Evolutionary conservation across 1,139 yeast genomes (phyloP), one percentile per base, ranked within the genome.

Genomic region (Spathaspora jeffriesii): DNA sequence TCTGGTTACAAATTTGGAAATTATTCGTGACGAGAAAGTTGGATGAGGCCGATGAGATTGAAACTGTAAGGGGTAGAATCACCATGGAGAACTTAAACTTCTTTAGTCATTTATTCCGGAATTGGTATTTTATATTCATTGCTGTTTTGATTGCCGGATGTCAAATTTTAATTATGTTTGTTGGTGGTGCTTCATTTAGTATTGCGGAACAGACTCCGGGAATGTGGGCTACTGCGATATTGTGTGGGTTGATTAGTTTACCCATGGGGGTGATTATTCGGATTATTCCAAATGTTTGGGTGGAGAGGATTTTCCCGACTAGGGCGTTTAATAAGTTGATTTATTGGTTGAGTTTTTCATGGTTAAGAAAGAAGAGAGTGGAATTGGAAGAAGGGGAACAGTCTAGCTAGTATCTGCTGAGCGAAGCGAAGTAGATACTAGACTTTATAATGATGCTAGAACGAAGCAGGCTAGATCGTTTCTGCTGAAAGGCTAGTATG

Each of bases 1-100:
- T 93, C 45, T 93, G 99, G 99, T 76, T 93, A 68, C 99, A 93
- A 70, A 87, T 92, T 63, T 93, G 95, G 82, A 91, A 93, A 60
- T 78, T 93, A 70, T 82, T 93, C 60, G 96, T 91, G 39, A 85
- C 96, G 6, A 82, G 99, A 61, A 88, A 96, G 56, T 73, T 93
- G 49, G 98, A 93, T 65, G 97, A 93, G 71, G 90, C 85, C 46
- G 90, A 85, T 58, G 90, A 86, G 34, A 71, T 85, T 30, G 70
- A 72, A 2, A 73, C 68, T 3, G 71, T 86, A 43, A 73, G 73
- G 50, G 87, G 78, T 30, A 78, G 95, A 62, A 71, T 85, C 43
- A 77, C 84, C 4, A 54, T 70, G 20, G 71, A 75, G 38, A 87
- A 88, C 65, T 77, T 89, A 67, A 88, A 93, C 66, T 88, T 93